These are phyloP conservation scores for Cadophora gregata DNA, from an alignment of 2,329 filamentous ascomycete genomes.

Conservation along the genomic window DNA sequence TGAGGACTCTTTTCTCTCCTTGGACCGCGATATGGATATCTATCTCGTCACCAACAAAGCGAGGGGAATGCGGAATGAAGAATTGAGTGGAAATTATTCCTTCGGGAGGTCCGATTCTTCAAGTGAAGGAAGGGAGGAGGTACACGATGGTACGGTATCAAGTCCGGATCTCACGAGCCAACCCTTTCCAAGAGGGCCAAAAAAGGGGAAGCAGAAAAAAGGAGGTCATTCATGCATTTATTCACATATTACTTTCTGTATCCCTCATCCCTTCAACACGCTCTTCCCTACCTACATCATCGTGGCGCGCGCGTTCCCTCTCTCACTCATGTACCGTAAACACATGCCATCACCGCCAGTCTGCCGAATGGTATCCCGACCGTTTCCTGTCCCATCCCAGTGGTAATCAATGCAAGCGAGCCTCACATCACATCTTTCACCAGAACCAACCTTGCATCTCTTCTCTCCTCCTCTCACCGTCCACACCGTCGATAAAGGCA, in stretches of 20 bases:
- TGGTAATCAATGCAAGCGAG: background rate
- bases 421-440: background rate
- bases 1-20: background rate
- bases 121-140: background rate
- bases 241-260: slow-evolving; percentile 18
- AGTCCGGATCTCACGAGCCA: no score
- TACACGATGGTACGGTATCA: background rate
- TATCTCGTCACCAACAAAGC: background rate
- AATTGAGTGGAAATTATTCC: slow-evolving; percentile 8
- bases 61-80: background rate
- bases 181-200: background rate
- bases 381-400: background rate
- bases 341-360: background rate
- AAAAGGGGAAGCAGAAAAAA: background rate
- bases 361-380: no score
- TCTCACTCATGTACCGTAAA: background rate
- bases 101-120: background rate
- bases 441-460: background rate
- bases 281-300: background rate
- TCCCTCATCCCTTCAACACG: slow-evolving; percentile 10
- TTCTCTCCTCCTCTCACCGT: background rate
- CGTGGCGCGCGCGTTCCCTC: background rate
- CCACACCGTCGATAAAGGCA: slow-evolving; percentile 33
- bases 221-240: slow-evolving; percentile 12
- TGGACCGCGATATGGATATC: background rate